Evolutionary conservation across 768 basidiomycete genomes (phyloP).

Genomic region (Boletus vinaceobasis): DNA sequence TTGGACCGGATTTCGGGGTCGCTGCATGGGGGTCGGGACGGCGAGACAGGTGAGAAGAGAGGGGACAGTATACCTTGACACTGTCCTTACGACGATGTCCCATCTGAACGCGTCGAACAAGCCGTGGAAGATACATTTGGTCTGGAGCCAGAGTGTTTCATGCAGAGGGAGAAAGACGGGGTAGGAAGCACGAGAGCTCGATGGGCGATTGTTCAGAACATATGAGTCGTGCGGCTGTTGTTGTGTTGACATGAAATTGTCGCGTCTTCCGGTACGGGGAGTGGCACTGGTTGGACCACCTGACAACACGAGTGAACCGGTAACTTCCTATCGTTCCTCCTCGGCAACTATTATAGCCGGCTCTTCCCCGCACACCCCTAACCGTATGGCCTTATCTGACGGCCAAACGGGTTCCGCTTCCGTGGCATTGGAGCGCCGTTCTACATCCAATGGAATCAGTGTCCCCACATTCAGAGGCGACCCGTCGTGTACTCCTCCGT

Average conservation of each 20-base stretch:
- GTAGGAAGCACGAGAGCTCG: constrained; percentile 51
- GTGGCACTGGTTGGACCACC: background rate
- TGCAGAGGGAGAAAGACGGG: constrained; percentile 65
- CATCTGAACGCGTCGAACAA: constrained; percentile 71
- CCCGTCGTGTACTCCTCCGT: constrained; percentile 3
- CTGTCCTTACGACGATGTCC: constrained; percentile 57
- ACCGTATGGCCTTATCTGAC: background rate
- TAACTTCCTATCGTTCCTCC: constrained; percentile 3
- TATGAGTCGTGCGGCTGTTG: background rate
- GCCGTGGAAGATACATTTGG: constrained; percentile 56
- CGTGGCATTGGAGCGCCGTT: too few species aligned
- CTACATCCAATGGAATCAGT: background rate
- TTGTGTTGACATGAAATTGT: constrained; percentile 23
- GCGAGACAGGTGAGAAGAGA: constrained; percentile 4
- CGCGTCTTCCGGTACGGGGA: background rate
- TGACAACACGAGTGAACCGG: constrained; percentile 6
- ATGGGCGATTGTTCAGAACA: constrained; percentile 11
- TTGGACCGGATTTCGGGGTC: constrained; percentile 75
- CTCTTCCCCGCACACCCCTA: constrained; percentile 10
- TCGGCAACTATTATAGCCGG: background rate
- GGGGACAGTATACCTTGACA: constrained; percentile 48
- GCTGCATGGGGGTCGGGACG: constrained; percentile 36
- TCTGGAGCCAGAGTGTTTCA: constrained; percentile 58
- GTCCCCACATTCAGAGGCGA: background rate
- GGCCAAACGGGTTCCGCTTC: background rate